These are phyloP conservation scores for Pythium aristosporum DNA, from an alignment of 352 stramenopile species.

Conservation along the genomic window DNA sequence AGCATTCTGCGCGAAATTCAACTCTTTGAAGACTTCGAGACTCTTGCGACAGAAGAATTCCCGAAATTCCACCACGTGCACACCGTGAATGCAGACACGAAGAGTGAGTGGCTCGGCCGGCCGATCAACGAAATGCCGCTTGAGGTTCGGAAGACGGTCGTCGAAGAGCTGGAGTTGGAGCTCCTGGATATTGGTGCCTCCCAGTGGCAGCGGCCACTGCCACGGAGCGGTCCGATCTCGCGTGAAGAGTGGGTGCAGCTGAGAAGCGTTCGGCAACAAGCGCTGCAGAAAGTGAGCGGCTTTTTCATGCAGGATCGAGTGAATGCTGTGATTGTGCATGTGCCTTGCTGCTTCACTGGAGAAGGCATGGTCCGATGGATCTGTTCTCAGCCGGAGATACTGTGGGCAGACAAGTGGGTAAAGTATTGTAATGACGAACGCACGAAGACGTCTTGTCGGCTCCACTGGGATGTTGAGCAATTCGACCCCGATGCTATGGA, in stretches of 20 bases:
- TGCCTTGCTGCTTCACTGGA: slow-evolving; percentile 55
- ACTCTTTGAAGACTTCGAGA: slow-evolving; percentile 64
- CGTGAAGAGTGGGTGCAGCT: slow-evolving; percentile 54
- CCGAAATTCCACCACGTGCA: slow-evolving; percentile 51
- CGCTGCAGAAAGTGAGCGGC: slow-evolving; percentile 38
- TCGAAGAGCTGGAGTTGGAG: slow-evolving; percentile 63
- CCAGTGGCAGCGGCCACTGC: slow-evolving; percentile 8
- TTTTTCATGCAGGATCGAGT: slow-evolving; percentile 62
- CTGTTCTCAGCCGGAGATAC: slow-evolving; percentile 32
- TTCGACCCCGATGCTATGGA: slow-evolving; percentile 57
- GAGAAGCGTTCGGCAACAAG: slow-evolving; percentile 40
- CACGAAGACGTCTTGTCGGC: slow-evolving; percentile 20
- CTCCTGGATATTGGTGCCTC: slow-evolving; percentile 50
- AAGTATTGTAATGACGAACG: slow-evolving; percentile 45
- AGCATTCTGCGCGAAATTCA: slow-evolving; percentile 52
- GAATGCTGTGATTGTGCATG: slow-evolving; percentile 32
- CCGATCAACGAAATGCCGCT: slow-evolving; percentile 56
- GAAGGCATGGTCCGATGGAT: slow-evolving; percentile 71
- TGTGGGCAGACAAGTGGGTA: slow-evolving; percentile 57
- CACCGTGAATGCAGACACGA: slow-evolving; percentile 41
- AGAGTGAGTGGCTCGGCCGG: slow-evolving; percentile 52
- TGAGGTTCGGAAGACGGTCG: slow-evolving; percentile 53
- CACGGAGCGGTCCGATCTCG: slow-evolving; percentile 20
- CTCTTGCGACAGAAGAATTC: slow-evolving; percentile 44
- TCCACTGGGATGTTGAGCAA: slow-evolving; percentile 38